A percentile compares a stretch with the other conserved stretches of the same genome.
Conservation (phyloP, 2,329 filamentous ascomycete genomes). For the Trichophyton schoenleinii region DNA sequence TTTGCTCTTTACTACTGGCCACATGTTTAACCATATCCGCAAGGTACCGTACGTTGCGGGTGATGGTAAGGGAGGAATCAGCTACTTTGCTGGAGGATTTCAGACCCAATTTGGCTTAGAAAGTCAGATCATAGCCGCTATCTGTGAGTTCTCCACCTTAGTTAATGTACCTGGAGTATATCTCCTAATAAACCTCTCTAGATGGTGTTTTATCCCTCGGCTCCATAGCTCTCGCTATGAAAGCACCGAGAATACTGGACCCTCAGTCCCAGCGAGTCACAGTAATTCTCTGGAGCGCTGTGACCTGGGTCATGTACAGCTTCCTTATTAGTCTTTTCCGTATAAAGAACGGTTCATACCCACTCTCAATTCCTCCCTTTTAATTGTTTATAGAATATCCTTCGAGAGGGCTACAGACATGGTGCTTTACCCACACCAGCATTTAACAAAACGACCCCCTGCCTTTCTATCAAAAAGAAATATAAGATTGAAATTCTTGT, state of each 20-base stretch:
- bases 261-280: conserved; percentile 65
- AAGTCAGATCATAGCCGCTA: conserved; percentile 84
- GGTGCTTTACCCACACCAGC: not conserved
- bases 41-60: conserved; percentile 85
- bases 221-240: conserved; percentile 78
- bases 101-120: conserved; percentile 89
- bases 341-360: conserved; percentile 88
- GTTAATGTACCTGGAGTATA: not conserved
- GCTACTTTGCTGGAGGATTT: conserved; percentile 83
- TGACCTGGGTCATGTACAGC: conserved; percentile 78
- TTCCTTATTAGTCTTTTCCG: conserved; percentile 90
- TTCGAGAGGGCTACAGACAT: not conserved
- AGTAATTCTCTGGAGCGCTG: conserved; percentile 63
- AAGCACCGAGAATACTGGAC: conserved; percentile 79
- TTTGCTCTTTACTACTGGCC: conserved; percentile 83
- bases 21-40: conserved; percentile 99
- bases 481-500: not conserved
- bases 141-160: conserved; percentile 54
- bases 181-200: conserved; percentile 22
- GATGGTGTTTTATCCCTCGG: conserved; percentile 77
- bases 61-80: conserved; percentile 73
- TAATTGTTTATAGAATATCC: conserved; percentile 22
- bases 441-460: not conserved
- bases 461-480: not conserved
- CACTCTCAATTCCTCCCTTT: conserved; percentile 88